Percentiles rank a stretch among this genome's conserved stretches.
phyloP scores from a whole-genome alignment of 768 basidiomycete genomes.

The Leccinum subtestaceum region DNA sequence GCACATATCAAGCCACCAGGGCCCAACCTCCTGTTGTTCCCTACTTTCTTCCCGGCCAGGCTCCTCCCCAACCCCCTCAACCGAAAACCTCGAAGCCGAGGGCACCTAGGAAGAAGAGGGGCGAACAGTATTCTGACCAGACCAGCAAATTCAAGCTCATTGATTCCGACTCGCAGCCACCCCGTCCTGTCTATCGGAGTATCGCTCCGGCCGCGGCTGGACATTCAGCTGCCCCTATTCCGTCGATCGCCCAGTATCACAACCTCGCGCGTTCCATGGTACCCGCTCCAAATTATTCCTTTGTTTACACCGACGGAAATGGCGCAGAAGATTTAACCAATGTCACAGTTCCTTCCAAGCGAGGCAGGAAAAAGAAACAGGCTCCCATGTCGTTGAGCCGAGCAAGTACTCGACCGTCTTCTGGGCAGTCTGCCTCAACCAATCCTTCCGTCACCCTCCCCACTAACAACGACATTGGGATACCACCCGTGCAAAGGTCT shows the following conservation, averaged over 20 bases:
- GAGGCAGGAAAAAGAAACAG: conserved; percentile 16
- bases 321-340: neutral
- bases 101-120: conserved; percentile 33
- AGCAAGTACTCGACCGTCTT: conserved; percentile 6
- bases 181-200: conserved; percentile 36
- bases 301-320: conserved; percentile 5
- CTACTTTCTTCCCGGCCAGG: conserved; percentile 57
- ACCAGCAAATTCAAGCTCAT: conserved; percentile 48
- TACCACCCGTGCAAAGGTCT: conserved; percentile 1
- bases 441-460: neutral
- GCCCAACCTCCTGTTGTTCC: conserved; percentile 22
- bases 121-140: conserved; percentile 42
- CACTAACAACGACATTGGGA: neutral
- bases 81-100: conserved; percentile 28
- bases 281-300: conserved; percentile 1
- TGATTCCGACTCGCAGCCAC: conserved; percentile 20
- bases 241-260: neutral
- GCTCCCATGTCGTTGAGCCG: neutral
- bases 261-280: neutral
- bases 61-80: conserved; percentile 15
- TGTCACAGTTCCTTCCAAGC: conserved; percentile 2
- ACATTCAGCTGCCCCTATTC: conserved; percentile 6
- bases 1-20: conserved; percentile 29
- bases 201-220: conserved; percentile 28
- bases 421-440: conserved; percentile 4